Evolutionary conservation across 352 stramenopile species (phyloP).

Genomic region (Chrysophaeum taylorii): DNA sequence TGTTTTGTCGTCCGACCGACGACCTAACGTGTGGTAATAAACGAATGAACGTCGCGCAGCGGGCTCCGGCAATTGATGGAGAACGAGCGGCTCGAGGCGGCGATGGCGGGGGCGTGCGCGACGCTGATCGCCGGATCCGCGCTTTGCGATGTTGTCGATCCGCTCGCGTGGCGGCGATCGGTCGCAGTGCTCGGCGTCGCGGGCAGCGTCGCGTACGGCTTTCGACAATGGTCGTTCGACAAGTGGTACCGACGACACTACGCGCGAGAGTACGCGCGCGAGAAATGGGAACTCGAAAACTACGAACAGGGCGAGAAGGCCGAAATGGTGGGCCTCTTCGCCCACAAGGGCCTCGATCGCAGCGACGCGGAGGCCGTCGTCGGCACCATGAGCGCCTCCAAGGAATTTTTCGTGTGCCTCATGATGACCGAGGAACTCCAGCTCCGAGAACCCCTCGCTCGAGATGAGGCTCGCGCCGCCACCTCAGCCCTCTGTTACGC

Average conservation of each 20-base stretch:
- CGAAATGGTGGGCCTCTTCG: slow-evolving; percentile 8
- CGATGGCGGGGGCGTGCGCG: not conserved
- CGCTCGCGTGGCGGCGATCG: too few species aligned
- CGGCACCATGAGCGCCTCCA: not conserved
- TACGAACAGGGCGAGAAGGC: not conserved
- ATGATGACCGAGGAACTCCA: slow-evolving; percentile 15
- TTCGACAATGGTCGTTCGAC: not conserved
- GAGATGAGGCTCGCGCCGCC: not conserved
- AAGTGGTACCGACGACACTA: slow-evolving; percentile 11
- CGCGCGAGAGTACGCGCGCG: not conserved
- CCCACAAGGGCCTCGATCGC: not conserved
- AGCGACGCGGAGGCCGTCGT: not conserved
- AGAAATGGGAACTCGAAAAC: slow-evolving; percentile 7
- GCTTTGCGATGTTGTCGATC: not conserved
- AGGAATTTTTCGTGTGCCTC: not conserved
- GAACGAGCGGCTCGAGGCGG: not conserved
- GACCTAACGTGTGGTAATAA: too few species aligned
- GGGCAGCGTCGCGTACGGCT: not conserved
- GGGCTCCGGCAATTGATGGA: too few species aligned
- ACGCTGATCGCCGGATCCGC: not conserved
- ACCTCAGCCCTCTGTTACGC: not conserved
- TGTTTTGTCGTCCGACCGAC: too few species aligned
- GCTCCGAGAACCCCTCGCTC: not conserved
- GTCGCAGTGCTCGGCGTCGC: not conserved
- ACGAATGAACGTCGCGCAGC: too few species aligned